Base-by-base conservation (phyloP, 768 basidiomycete genomes). In the Psilocybe tampanensis region DNA sequence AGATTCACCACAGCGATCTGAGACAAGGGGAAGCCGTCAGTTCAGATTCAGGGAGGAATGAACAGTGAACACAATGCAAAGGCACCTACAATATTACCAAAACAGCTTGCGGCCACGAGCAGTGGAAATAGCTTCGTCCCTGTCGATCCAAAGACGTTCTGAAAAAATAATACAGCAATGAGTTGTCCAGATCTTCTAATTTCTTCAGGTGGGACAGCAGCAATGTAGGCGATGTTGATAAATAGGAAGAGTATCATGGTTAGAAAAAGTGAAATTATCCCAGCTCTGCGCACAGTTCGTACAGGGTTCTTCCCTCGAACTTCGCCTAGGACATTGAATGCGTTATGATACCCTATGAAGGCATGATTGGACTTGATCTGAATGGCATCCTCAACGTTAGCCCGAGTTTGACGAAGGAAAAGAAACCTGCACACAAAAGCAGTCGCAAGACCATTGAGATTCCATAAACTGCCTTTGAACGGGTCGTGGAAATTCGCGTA, bases 401-500 rank as follows among this genome's bases (percentile, higher is more conserved):
- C 17, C 33, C 29, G 17, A 23, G 39, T 2, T 22, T 19, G 29
- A 15, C 9, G 4, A 8, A 23, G 52, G 33, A 47, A 11, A 11
- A 11, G n/a, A n/a, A n/a, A n/a, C n/a, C n/a, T n/a, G 45, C 64
- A 53, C 44, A 73, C 74, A 45, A 74, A 67, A 8, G 72, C 73
- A 11, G 68, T 72, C 15, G 74, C 70, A 3, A 73, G 63, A 13
- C 80, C 80, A 57, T 84, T 81, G 36, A 76, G 72, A 54, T 66
- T 74, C 44, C 63, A 63, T 29, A 75, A 73, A 1, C 79, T 84
- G 13, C 84, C 85, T 7, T 78, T 74, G 52, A 88, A 89, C 0
- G 80, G 77, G 58, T 86, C 62, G 32, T 67, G 71, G 65, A 89
- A 88, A 65, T 85, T 84, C 17, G 70, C 70, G 44, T 80, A 79